Conservation (phyloP, 2,329 filamentous ascomycete species). For the Gnomoniopsis sp. region DNA sequence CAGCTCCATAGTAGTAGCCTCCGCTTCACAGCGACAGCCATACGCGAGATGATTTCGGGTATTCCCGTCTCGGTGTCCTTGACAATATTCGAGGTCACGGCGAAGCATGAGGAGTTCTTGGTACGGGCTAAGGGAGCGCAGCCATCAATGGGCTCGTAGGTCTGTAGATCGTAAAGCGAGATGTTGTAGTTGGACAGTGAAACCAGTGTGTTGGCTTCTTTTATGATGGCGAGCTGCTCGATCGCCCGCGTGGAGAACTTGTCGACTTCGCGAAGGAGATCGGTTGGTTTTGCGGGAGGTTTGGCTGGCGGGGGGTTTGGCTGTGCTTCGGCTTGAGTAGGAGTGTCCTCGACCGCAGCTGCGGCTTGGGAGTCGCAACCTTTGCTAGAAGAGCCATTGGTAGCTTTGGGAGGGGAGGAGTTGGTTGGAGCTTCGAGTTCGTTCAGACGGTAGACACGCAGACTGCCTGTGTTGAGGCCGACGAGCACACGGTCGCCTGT, state of each 20-base stretch:
- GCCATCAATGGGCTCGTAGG: constrained; percentile 67
- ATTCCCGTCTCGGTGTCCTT: constrained; percentile 85
- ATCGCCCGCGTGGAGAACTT: constrained; percentile 89
- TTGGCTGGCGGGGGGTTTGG: constrained; percentile 24
- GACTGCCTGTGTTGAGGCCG: constrained; percentile 81
- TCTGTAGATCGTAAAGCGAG: constrained; percentile 84
- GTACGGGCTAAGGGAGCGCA: constrained; percentile 64
- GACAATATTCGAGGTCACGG: constrained; percentile 92
- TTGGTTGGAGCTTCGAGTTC: constrained; percentile 45
- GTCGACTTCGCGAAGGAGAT: constrained; percentile 86
- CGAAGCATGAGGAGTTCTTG: constrained; percentile 85
- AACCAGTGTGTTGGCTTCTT: constrained; percentile 87
- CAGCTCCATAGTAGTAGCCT: constrained; percentile 89
- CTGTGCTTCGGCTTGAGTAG: constrained; percentile 23
- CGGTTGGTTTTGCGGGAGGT: constrained; percentile 53
- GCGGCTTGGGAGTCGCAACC: constrained; percentile 3
- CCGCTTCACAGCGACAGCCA: constrained; percentile 91
- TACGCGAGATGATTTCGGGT: constrained; percentile 84
- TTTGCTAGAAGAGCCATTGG: constrained; percentile 30
- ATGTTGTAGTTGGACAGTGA: constrained; percentile 88
- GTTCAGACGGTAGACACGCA: constrained; percentile 90
- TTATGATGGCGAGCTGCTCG: constrained; percentile 92
- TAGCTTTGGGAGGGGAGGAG: constrained; percentile 35
- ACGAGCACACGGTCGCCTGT: constrained; percentile 85
- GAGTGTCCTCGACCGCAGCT: constrained; percentile 16